phyloP scores from a whole-genome alignment of 495 filamentous ascomycete genomes.

The Penicillium paradoxum region DNA sequence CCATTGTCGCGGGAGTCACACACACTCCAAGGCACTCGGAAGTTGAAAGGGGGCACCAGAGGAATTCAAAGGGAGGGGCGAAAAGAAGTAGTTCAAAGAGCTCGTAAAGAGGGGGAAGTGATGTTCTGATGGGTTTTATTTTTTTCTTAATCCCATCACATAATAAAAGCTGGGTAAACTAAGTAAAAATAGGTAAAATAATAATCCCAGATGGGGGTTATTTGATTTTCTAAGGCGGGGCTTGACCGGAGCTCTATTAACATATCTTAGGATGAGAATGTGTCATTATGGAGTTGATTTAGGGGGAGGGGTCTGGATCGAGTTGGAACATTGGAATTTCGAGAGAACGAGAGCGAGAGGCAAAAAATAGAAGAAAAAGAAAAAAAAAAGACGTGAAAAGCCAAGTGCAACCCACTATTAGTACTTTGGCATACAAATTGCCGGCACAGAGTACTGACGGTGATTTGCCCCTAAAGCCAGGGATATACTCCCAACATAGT shows the following conservation, averaged over 20 bases:
- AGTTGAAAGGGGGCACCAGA: not conserved
- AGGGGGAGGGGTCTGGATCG: not conserved
- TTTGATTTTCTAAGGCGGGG: conserved; percentile 3
- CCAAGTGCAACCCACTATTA: not conserved
- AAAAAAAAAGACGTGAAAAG: not conserved
- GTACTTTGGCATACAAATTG: not conserved
- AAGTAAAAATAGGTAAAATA: not conserved
- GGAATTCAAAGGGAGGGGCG: conserved; percentile 4
- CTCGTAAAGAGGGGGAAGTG: conserved; percentile 3
- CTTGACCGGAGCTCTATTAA: not conserved
- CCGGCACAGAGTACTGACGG: not conserved
- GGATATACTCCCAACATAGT: not conserved
- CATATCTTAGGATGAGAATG: too few species aligned
- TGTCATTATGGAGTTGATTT: not conserved
- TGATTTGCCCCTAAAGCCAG: not conserved
- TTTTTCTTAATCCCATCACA: not conserved
- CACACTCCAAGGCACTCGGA: not conserved
- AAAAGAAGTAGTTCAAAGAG: conserved; percentile 4
- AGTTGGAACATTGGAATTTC: not conserved
- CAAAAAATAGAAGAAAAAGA: not conserved
- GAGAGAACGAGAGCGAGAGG: not conserved
- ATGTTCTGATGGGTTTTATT: not conserved
- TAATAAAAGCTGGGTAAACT: not conserved
- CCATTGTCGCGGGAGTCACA: conserved; percentile 39
- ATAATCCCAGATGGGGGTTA: not conserved